Evolutionary conservation across 805 yeast species (phyloP).

Genomic region (Metschnikowia aberdeeniae): DNA sequence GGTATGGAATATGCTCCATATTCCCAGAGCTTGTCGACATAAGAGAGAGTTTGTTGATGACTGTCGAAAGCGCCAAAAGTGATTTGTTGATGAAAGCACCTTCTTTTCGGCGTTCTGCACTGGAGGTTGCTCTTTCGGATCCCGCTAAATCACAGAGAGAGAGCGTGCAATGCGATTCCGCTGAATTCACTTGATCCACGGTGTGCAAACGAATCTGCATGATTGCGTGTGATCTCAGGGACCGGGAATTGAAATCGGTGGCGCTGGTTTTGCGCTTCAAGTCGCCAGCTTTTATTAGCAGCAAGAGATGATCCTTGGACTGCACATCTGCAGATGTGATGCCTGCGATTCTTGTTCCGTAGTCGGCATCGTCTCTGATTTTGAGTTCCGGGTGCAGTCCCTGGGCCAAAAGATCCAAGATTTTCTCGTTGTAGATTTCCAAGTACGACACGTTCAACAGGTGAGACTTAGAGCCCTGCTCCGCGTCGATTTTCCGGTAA

Average conservation of each 20-base stretch:
- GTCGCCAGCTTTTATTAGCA: slow-evolving; percentile 66
- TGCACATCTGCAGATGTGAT: slow-evolving; percentile 58
- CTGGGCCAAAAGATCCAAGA: slow-evolving; percentile 52
- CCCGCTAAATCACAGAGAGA: slow-evolving; percentile 96
- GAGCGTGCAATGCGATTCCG: slow-evolving; percentile 52
- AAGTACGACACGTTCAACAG: slow-evolving; percentile 64
- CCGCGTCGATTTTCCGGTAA: slow-evolving; percentile 43
- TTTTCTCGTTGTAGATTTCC: slow-evolving; percentile 84
- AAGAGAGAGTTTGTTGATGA: slow-evolving; percentile 72
- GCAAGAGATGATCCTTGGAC: slow-evolving; percentile 56
- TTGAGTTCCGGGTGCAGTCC: slow-evolving; percentile 49
- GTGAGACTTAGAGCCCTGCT: slow-evolving; percentile 28
- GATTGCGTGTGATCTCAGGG: slow-evolving; percentile 90
- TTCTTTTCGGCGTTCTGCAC: slow-evolving; percentile 81
- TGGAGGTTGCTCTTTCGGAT: slow-evolving; percentile 73
- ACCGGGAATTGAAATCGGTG: slow-evolving; percentile 82
- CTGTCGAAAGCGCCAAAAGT: slow-evolving; percentile 82
- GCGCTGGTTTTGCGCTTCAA: slow-evolving; percentile 73
- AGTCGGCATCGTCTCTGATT: slow-evolving; percentile 69
- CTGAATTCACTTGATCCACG: slow-evolving; percentile 37
- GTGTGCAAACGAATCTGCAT: slow-evolving; percentile 60
- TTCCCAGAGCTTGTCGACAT: slow-evolving; percentile 18
- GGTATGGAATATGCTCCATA: slow-evolving; percentile 75
- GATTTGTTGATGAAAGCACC: slow-evolving; percentile 93
- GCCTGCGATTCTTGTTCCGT: slow-evolving; percentile 75